Evolutionary conservation across 345 rosid genomes (phyloP), one percentile per base, ranked within the genome.

Genomic region (Brassica napus): DNA sequence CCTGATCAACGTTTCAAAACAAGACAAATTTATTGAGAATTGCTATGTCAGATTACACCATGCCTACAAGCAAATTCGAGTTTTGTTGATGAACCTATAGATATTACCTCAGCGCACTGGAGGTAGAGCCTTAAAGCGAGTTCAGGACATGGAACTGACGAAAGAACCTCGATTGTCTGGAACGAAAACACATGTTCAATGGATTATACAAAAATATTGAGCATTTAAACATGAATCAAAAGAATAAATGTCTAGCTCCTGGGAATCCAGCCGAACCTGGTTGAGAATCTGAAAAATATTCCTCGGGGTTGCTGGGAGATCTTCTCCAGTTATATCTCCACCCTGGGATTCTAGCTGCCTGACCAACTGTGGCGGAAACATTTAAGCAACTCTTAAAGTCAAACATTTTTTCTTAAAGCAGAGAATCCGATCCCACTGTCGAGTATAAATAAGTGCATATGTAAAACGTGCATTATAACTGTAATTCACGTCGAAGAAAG

Each of bases 71-170:
- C 7, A 2, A 32, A 63, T 63, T 11, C 23, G 6, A 16, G 18
- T 16, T 16, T 16, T 16, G 18, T 16, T 16, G 18, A 16, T 16
- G 18, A 54, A 18, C 11, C 34, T 62, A 69, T 5, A 5, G 72
- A 59, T 78, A 23, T 23, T 88, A 94, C 98, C 97, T 94, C 96
- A 44, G 96, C 97, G 83, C 98, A 92, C 58, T 92, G 91, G 54
- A 94, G 88, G 83, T 88, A 89, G 81, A 94, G 80, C 81, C 93
- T 83, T 73, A 94, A 84, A 52, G 96, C 97, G 76, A 89, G 74
- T 83, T 94, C 98, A 80, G 98, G 97, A 12, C 88, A 84, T 68
- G 91, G 89, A 79, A 90, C 85, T 73, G 82, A 82, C 42, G 87
- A 85, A 76, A 94, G 89, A 39, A 81, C 87, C 85, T 92, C 97